Evolutionary conservation across 129 eudicot species (phyloP).

Genomic region (Centella asiatica): DNA sequence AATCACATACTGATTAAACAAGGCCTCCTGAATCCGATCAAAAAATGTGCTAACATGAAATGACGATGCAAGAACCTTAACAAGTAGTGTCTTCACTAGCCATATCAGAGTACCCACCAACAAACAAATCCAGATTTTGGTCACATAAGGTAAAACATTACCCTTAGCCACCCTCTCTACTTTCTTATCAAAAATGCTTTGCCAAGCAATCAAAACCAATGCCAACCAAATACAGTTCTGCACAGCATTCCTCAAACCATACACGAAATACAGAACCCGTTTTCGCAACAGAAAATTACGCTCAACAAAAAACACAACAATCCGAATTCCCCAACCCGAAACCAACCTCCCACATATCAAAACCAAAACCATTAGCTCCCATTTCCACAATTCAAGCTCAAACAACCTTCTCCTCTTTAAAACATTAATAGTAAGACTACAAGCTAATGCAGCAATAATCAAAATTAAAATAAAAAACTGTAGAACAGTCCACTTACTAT

Average conservation of each 20-base stretch:
- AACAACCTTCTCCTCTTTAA: constrained; percentile 19
- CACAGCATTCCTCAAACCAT: constrained; percentile 41
- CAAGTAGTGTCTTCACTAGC: constrained; percentile 39
- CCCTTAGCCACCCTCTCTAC: constrained; percentile 29
- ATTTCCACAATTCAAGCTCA: constrained; percentile 55
- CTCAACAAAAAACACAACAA: constrained; percentile 51
- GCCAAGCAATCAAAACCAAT: constrained; percentile 42
- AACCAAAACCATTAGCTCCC: constrained; percentile 58
- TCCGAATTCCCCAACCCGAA: constrained; percentile 59
- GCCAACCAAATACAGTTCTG: constrained; percentile 43
- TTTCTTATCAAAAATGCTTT: constrained; percentile 28
- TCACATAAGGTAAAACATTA: constrained; percentile 33
- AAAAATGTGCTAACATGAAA: constrained; percentile 51
- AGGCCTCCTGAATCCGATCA: constrained; percentile 54
- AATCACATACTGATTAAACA: constrained; percentile 47
- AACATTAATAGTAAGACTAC: constrained; percentile 30
- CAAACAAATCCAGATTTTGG: constrained; percentile 43
- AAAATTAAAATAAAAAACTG: constrained; percentile 42
- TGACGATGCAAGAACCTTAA: constrained; percentile 44
- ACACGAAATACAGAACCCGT: constrained; percentile 60
- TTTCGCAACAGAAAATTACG: constrained; percentile 50
- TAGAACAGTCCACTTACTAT: constrained; percentile 34
- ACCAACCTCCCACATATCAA: constrained; percentile 60
- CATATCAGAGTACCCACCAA: constrained; percentile 50
- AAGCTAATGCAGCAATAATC: constrained; percentile 36